A percentile compares a stretch with the other conserved stretches of the same genome.
Evolutionary conservation across 2,329 filamentous ascomycete genomes (phyloP).

Genomic region (Fusarium pseudocircinatum): DNA sequence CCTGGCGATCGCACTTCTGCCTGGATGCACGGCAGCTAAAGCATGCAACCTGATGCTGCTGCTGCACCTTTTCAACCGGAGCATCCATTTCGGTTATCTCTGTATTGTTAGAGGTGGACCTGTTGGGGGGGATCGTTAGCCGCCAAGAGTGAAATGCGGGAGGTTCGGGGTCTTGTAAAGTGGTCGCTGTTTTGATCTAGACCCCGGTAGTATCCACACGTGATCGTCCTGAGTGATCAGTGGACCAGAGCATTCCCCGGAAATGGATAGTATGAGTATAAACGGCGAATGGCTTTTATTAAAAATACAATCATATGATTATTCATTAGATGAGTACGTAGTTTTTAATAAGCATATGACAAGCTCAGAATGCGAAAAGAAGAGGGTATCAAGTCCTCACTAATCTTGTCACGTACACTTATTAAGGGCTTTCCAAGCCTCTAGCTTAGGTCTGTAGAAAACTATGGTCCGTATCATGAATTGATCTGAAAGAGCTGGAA

Average conservation of each 20-base stretch:
- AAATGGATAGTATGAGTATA: not conserved
- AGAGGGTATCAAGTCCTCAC: no score
- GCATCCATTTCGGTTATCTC: not conserved
- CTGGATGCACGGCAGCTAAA: slow-evolving; percentile 19
- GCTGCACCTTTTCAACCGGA: not conserved
- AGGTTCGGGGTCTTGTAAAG: slow-evolving; percentile 9
- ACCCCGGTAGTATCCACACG: not conserved
- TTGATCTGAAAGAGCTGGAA: no score
- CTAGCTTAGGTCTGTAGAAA: no score
- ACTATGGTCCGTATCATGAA: no score
- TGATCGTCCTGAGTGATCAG: not conserved
- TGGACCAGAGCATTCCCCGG: not conserved
- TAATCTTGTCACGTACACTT: no score
- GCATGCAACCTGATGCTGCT: slow-evolving; percentile 20
- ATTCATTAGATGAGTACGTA: no score
- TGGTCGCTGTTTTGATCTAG: slow-evolving; percentile 24
- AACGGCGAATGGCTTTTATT: not conserved
- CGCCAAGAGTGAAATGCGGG: not conserved
- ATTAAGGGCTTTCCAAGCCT: no score
- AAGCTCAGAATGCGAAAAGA: no score
- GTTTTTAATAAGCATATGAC: no score
- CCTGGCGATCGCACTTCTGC: slow-evolving; percentile 17
- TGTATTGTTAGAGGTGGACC: not conserved
- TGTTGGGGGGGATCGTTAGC: not conserved
- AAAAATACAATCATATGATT: no score